phyloP scores from a whole-genome alignment of 306 rosid species.

The Senna siamea region DNA sequence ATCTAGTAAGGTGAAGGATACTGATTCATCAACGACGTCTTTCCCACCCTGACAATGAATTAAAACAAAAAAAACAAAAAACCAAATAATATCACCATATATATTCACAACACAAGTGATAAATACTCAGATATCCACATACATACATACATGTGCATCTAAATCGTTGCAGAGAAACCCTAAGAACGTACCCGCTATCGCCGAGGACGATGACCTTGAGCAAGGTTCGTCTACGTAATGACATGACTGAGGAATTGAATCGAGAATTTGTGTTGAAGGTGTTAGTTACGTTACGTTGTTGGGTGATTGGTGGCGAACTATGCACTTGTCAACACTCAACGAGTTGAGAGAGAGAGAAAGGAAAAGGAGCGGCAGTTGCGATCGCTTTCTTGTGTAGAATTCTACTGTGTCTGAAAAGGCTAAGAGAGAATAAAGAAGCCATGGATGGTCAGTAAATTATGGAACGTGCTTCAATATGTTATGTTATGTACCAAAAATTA shows the following conservation, averaged over 20 bases:
- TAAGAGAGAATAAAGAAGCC: neutral
- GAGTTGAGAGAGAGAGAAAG: constrained; percentile 22
- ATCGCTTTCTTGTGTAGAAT: constrained; percentile 39
- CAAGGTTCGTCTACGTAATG: constrained; percentile 88
- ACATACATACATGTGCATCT: neutral
- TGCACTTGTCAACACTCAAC: no score
- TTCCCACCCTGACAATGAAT: constrained; percentile 78
- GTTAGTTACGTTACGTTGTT: no score
- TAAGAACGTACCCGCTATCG: constrained; percentile 79
- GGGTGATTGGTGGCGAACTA: no score
- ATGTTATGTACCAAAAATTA: no score
- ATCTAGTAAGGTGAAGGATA: constrained; percentile 63
- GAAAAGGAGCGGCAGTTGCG: constrained; percentile 56
- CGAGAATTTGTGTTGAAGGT: neutral
- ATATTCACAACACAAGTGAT: no score
- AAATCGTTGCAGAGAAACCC: constrained; percentile 35
- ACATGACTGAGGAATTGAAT: constrained; percentile 55
- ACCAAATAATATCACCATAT: no score
- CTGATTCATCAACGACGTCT: constrained; percentile 97
- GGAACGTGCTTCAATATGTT: no score
- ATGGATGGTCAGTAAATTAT: neutral
- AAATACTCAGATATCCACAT: neutral
- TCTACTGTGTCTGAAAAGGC: neutral
- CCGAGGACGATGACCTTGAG: constrained; percentile 99
- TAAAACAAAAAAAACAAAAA: neutral